Percentiles rank a stretch among this genome's conserved stretches.
Conservation (phyloP, 106 monocot genomes). For the Dendrobium huoshanense region DNA sequence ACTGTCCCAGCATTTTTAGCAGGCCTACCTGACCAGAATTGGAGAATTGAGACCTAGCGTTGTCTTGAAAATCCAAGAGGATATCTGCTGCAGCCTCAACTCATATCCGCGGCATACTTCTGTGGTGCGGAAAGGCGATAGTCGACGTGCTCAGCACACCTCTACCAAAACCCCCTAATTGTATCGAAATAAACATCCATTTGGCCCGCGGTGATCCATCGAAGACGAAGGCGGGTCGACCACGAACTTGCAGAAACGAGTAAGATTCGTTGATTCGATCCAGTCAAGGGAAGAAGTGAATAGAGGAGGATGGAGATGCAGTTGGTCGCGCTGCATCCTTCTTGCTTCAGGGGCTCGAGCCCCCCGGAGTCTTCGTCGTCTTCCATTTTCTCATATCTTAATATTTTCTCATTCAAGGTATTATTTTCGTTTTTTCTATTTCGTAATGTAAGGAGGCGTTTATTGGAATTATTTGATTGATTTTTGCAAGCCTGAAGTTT, state of each 20-base stretch:
- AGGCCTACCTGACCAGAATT: no score
- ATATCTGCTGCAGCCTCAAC: no score
- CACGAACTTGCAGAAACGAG: no score
- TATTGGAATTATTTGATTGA: not conserved
- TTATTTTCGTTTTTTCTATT: constrained; percentile 1
- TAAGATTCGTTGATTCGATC: not conserved
- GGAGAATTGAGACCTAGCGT: no score
- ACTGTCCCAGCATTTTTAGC: no score
- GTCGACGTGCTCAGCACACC: no score
- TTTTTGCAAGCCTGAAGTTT: not conserved
- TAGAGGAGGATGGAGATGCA: constrained; percentile 4
- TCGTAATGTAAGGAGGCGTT: not conserved
- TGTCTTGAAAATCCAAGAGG: no score
- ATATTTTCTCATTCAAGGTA: not conserved
- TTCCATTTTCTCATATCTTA: not conserved
- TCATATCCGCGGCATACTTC: no score
- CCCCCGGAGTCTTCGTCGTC: not conserved
- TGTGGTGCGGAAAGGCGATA: no score
- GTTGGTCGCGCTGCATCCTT: constrained; percentile 5
- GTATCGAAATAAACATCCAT: not conserved
- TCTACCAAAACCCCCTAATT: not conserved
- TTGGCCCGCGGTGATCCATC: not conserved
- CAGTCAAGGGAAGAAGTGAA: not conserved
- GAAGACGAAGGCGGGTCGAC: not conserved
- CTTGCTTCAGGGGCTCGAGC: not conserved